A percentile compares a stretch with the other conserved stretches of the same genome.
phyloP scores from a whole-genome alignment of 257 asterid species.

The Fraxinus anomala region DNA sequence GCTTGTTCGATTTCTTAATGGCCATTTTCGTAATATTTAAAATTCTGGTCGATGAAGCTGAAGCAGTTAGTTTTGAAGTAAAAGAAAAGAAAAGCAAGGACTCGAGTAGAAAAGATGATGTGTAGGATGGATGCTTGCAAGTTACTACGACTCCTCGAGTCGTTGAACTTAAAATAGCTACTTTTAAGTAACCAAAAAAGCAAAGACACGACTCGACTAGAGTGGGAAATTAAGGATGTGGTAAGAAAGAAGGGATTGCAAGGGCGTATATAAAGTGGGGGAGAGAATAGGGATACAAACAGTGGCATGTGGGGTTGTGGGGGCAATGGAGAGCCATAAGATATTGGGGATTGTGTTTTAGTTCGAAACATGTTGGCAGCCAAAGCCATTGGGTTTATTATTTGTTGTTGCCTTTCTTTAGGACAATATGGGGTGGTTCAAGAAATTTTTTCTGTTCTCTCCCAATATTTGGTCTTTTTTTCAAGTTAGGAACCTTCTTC shows the following conservation, averaged over 20 bases:
- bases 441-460: not conserved
- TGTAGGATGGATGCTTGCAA: not conserved
- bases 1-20: slow-evolving; percentile 40
- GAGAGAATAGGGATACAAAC: slow-evolving; percentile 13
- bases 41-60: not conserved
- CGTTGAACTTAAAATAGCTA: not conserved
- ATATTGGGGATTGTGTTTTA: slow-evolving; percentile 43
- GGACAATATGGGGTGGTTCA: slow-evolving; percentile 51
- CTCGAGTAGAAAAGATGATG: not conserved
- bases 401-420: slow-evolving; percentile 41
- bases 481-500: slow-evolving; percentile 27
- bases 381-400: slow-evolving; percentile 44
- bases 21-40: slow-evolving; percentile 34
- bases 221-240: slow-evolving; percentile 23
- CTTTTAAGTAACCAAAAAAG: not conserved
- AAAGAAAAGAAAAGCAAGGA: not conserved
- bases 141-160: not conserved
- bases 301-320: slow-evolving; percentile 68
- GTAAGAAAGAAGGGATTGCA: slow-evolving; percentile 33
- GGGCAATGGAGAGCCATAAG: slow-evolving; percentile 52
- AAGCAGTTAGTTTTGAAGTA: not conserved
- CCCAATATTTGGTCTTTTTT: slow-evolving; percentile 11
- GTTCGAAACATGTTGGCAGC: slow-evolving; percentile 39
- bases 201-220: not conserved
- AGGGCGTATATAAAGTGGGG: not conserved